phyloP scores from a whole-genome alignment of 108 stramenopile genomes.

The Conticribra guillardii region DNA sequence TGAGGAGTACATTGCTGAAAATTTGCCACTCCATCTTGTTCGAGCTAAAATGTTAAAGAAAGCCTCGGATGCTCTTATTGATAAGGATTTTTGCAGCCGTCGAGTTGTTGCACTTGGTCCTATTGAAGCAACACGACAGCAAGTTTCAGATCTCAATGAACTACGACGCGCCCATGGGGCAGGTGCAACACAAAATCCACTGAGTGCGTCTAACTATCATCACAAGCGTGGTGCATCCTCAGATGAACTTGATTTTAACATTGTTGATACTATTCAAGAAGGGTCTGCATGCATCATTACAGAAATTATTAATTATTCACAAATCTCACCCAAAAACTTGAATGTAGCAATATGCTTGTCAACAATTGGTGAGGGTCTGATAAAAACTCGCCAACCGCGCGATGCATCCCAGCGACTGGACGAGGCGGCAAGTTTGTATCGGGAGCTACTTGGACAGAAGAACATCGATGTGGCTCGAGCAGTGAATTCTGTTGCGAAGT shows the following conservation, averaged over 20 bases:
- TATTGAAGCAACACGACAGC: slow-evolving; percentile 78
- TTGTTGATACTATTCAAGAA: slow-evolving; percentile 69
- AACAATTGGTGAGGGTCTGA: slow-evolving; percentile 82
- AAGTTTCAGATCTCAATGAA: slow-evolving; percentile 82
- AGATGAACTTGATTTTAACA: slow-evolving; percentile 52
- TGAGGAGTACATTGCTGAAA: slow-evolving; percentile 80
- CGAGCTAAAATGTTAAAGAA: slow-evolving; percentile 60
- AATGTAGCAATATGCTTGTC: slow-evolving; percentile 83
- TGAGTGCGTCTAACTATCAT: not conserved
- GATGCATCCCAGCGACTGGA: slow-evolving; percentile 84
- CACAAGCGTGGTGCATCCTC: slow-evolving; percentile 11
- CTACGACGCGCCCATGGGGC: slow-evolving; percentile 55
- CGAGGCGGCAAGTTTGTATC: slow-evolving; percentile 75
- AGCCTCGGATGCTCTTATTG: slow-evolving; percentile 68
- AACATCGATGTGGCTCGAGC: slow-evolving; percentile 76
- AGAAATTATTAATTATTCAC: slow-evolving; percentile 61
- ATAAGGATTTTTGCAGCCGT: slow-evolving; percentile 69
- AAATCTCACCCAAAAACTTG: slow-evolving; percentile 58
- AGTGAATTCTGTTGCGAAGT: slow-evolving; percentile 77
- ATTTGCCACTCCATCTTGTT: slow-evolving; percentile 80
- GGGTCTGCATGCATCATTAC: slow-evolving; percentile 75
- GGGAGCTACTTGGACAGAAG: slow-evolving; percentile 67
- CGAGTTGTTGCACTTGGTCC: slow-evolving; percentile 74
- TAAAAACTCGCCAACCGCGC: slow-evolving; percentile 74
- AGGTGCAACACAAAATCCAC: not conserved